A percentile compares a stretch with the other conserved stretches of the same genome.
These are phyloP conservation scores for Trichoderma koningiopsis DNA, from an alignment of 2,329 filamentous ascomycete species.

Conservation along the genomic window DNA sequence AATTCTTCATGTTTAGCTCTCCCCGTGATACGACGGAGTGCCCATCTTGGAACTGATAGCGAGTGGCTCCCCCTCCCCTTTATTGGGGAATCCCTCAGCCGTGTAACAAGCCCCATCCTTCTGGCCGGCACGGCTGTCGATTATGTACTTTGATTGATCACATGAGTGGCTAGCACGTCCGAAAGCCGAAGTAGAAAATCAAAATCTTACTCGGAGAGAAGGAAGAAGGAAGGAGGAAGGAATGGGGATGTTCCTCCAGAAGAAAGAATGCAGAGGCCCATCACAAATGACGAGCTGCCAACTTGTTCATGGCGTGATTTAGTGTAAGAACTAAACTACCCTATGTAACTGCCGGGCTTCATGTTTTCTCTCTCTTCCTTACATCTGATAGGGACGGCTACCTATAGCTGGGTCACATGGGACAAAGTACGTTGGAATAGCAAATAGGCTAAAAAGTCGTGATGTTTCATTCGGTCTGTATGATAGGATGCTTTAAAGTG, in stretches of 20 bases:
- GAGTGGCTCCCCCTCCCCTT: background rate
- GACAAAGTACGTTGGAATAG: background rate
- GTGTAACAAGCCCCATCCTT: conserved; percentile 11
- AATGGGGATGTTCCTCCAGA: too few species aligned
- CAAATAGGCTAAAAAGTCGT: conserved; percentile 15
- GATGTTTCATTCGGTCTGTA: conserved; percentile 3
- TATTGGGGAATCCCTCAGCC: background rate
- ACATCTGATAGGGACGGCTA: background rate
- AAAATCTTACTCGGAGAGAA: background rate
- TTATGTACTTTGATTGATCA: background rate
- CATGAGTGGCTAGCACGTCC: background rate
- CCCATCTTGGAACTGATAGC: background rate
- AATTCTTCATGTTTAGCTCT: background rate
- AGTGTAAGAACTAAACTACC: background rate
- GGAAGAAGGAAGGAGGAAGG: background rate
- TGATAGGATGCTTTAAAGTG: conserved; percentile 4
- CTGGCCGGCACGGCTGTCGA: background rate
- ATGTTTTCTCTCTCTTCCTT: background rate
- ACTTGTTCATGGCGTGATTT: conserved; percentile 14
- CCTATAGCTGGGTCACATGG: conserved; percentile 1
- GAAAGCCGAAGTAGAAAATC: background rate
- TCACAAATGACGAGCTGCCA: conserved; percentile 8
- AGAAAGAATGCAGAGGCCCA: background rate
- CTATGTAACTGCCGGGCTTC: background rate
- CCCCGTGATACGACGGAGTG: background rate